Evolutionary conservation across 2,329 filamentous ascomycete species (phyloP).

Genomic region (Penicillium concentricum): DNA sequence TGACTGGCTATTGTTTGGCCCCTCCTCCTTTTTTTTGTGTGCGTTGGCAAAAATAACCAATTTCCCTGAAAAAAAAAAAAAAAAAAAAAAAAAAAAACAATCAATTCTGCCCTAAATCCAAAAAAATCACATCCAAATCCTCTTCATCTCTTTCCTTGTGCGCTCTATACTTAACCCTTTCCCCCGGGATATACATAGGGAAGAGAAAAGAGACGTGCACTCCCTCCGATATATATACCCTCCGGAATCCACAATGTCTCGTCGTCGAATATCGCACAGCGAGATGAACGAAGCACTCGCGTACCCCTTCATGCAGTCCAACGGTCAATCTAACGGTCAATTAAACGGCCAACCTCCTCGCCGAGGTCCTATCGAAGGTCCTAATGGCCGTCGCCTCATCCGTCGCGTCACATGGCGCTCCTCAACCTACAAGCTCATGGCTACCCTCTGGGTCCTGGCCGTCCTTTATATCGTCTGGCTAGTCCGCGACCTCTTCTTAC

Average conservation of each 20-base stretch:
- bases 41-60: conserved; percentile 5
- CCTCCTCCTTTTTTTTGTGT: conserved; percentile 15
- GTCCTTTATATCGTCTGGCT: conserved; percentile 44
- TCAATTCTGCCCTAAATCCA: background rate
- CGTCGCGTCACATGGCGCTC: conserved; percentile 45
- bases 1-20: conserved; percentile 19
- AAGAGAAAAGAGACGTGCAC: background rate
- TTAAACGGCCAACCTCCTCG: conserved; percentile 25
- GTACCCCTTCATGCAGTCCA: conserved; percentile 33
- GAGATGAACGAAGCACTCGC: conserved; percentile 38
- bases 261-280: conserved; percentile 39
- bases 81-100: background rate
- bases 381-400: conserved; percentile 39
- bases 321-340: conserved; percentile 17
- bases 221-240: conserved; percentile 2
- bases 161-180: background rate
- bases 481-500: conserved; percentile 40
- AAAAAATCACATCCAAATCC: background rate
- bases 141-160: background rate
- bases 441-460: conserved; percentile 41
- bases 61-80: conserved; percentile 7
- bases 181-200: conserved; percentile 10
- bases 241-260: conserved; percentile 29
- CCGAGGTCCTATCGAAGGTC: conserved; percentile 42
- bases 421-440: conserved; percentile 43